These are phyloP conservation scores for Diophrys sp. DNA, from an alignment of 73 alveolate species.

Conservation along the genomic window DNA sequence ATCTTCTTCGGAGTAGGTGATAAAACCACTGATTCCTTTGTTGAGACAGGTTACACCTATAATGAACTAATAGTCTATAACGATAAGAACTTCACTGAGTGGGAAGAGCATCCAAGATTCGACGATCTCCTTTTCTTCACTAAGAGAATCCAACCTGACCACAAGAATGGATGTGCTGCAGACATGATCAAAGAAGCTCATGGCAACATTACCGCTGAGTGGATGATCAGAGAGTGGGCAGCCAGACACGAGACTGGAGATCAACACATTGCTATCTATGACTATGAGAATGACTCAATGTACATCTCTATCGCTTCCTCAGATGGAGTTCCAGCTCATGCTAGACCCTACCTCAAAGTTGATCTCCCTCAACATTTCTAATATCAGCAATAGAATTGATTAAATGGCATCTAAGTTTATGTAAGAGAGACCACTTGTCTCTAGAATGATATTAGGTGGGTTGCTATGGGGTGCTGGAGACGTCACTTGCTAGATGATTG, in stretches of 20 bases:
- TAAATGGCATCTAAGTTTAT: neutral
- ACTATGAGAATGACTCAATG: neutral
- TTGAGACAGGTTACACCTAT: neutral
- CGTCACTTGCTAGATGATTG: conserved; percentile 15
- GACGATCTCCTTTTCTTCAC: neutral
- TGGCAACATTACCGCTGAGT: neutral
- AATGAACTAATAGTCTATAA: too few species aligned
- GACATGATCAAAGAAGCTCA: neutral
- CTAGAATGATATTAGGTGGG: conserved; percentile 24
- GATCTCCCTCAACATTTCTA: neutral
- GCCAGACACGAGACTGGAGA: neutral
- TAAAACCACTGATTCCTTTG: neutral
- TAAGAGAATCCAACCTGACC: neutral
- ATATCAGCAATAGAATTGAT: too few species aligned
- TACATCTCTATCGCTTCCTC: neutral
- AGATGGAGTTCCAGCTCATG: neutral
- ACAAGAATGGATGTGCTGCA: neutral
- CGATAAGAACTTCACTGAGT: neutral
- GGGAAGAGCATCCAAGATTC: neutral
- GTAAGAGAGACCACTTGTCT: conserved; percentile 9
- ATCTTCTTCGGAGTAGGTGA: neutral
- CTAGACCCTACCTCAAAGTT: neutral
- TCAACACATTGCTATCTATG: neutral
- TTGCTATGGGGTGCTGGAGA: conserved; percentile 28
- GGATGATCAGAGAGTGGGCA: neutral